A percentile compares a stretch with the other conserved stretches of the same genome.
Conservation (phyloP, 1,284 basidiomycete genomes). For the Puccinia brachypodii region DNA sequence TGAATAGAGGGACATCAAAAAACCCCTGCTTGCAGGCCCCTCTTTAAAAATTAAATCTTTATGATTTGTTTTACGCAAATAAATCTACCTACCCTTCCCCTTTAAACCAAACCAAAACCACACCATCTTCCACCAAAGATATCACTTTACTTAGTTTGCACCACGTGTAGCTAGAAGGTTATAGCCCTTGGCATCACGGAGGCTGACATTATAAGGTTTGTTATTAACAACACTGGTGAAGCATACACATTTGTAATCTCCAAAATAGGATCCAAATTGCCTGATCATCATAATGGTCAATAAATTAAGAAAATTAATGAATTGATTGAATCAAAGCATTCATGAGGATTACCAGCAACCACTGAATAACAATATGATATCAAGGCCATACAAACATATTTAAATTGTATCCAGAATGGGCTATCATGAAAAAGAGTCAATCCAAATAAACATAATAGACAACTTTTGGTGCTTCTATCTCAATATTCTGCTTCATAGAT, state of each 20-base stretch:
- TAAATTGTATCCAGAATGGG: neutral
- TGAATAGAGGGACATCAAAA: no score
- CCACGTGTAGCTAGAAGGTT: no score
- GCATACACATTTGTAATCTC: neutral
- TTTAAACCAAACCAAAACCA: no score
- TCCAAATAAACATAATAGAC: neutral
- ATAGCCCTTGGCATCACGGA: no score
- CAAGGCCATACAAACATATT: neutral
- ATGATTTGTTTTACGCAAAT: no score
- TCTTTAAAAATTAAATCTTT: no score
- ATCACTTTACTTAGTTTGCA: no score
- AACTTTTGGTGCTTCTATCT: neutral
- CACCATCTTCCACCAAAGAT: no score
- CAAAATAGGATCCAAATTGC: neutral
- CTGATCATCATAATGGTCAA: neutral
- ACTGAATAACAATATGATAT: neutral
- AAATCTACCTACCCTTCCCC: no score
- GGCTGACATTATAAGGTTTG: no score
- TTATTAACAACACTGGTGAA: neutral
- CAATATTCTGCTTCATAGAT: neutral
- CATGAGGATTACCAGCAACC: neutral
- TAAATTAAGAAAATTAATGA: neutral
- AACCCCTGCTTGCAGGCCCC: no score
- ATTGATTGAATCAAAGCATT: neutral
- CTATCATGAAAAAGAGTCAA: neutral